These are phyloP conservation scores for Byssothecium circinans DNA, from an alignment of 2,329 filamentous ascomycete genomes.

Conservation along the genomic window DNA sequence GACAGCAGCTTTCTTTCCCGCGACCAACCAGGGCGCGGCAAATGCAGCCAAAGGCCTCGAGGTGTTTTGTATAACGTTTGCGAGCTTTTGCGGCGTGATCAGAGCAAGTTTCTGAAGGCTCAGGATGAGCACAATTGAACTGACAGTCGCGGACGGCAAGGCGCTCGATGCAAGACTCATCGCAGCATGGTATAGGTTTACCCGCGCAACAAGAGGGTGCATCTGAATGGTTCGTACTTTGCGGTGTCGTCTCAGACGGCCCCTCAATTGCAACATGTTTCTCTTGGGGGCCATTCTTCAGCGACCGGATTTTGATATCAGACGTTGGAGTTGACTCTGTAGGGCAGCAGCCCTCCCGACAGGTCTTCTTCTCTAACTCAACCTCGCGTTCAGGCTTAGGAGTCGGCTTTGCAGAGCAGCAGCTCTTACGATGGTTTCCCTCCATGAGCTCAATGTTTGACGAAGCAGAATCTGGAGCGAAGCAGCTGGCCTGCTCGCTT, in stretches of 20 bases:
- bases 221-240: not conserved
- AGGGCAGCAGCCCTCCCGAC: not conserved
- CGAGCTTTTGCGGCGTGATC: conserved; percentile 1
- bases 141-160: conserved; percentile 8
- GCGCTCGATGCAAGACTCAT: conserved; percentile 7
- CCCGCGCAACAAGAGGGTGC: conserved; percentile 6
- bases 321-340: too few relatives aligned
- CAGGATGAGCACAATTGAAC: not conserved
- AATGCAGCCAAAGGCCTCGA: conserved; percentile 12
- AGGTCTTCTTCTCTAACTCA: not conserved
- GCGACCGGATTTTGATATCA: too few relatives aligned
- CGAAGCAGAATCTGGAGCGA: not conserved
- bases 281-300: too few relatives aligned
- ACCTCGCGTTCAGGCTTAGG: not conserved
- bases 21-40: conserved; percentile 7
- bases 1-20: conserved; percentile 11
- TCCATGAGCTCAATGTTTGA: not conserved
- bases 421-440: not conserved
- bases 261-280: too few relatives aligned
- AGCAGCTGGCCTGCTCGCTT: too few relatives aligned
- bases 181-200: conserved; percentile 11
- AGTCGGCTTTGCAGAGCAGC: not conserved
- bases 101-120: not conserved
- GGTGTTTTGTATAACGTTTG: not conserved
- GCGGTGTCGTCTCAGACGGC: not conserved